phyloP scores from a whole-genome alignment of 78 protist species.

The Protostelium mycophagum region DNA sequence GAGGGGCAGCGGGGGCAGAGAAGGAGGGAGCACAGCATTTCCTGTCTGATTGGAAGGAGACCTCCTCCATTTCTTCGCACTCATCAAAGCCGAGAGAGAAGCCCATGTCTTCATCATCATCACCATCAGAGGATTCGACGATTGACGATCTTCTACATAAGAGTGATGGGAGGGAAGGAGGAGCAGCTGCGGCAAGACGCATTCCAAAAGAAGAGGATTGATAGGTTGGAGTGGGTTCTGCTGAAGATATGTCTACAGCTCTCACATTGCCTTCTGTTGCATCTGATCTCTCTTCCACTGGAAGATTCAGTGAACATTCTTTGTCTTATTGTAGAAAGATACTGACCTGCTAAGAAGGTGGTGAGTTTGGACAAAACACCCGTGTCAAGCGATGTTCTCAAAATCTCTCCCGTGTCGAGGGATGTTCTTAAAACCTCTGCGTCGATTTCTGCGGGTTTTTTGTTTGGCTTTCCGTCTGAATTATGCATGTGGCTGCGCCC shows the following conservation, averaged over 20 bases:
- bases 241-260: not conserved
- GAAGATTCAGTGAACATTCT: not conserved
- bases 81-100: no score
- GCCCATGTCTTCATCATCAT: no score
- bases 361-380: not conserved
- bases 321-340: not conserved
- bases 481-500: not conserved
- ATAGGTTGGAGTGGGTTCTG: no score
- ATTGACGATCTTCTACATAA: no score
- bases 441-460: not conserved
- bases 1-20: no score
- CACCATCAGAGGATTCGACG: no score
- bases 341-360: not conserved
- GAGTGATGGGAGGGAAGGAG: no score
- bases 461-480: not conserved
- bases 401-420: not conserved
- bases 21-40: no score
- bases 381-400: not conserved
- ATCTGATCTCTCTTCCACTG: not conserved
- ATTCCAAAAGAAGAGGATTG: no score
- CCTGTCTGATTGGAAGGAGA: no score
- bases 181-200: no score
- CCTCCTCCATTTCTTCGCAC: no score
- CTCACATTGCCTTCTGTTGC: not conserved
- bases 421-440: not conserved